Conservation (phyloP, 2,329 filamentous ascomycete genomes). For the Paraphoma chrysanthemicola region DNA sequence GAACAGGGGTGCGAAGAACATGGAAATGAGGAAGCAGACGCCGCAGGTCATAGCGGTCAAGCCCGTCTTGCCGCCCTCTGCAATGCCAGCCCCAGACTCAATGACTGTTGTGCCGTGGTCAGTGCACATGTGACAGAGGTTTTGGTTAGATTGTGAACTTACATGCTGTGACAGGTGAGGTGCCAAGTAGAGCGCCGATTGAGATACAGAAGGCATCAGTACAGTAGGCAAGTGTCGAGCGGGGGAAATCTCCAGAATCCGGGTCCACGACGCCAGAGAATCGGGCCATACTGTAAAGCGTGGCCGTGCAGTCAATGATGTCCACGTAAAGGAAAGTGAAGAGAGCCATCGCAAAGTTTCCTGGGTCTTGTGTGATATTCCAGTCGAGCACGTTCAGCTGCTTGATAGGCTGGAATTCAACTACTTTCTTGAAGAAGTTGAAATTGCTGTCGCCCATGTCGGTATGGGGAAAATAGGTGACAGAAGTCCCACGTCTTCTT, state of each 20-base stretch:
- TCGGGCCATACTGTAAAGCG: slow-evolving; percentile 86
- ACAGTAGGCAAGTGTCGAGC: slow-evolving; percentile 82
- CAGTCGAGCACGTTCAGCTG: slow-evolving; percentile 76
- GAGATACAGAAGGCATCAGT: slow-evolving; percentile 84
- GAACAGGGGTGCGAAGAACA: slow-evolving; percentile 91
- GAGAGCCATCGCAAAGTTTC: slow-evolving; percentile 80
- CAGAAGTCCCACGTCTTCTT: slow-evolving; percentile 65
- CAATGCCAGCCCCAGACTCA: slow-evolving; percentile 86
- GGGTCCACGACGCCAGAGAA: slow-evolving; percentile 83
- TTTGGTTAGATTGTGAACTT: neutral
- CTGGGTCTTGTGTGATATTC: slow-evolving; percentile 70
- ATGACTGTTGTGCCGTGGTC: slow-evolving; percentile 57
- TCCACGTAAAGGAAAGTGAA: slow-evolving; percentile 93
- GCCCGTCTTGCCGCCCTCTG: slow-evolving; percentile 84
- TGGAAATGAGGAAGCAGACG: slow-evolving; percentile 82
- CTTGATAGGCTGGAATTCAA: slow-evolving; percentile 78
- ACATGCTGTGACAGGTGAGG: slow-evolving; percentile 80
- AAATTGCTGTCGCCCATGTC: slow-evolving; percentile 71
- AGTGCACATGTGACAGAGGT: neutral
- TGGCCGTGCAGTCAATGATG: slow-evolving; percentile 86
- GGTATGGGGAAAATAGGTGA: slow-evolving; percentile 82
- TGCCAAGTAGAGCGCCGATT: slow-evolving; percentile 78
- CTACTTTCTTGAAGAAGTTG: slow-evolving; percentile 86
- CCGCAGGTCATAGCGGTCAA: slow-evolving; percentile 80
- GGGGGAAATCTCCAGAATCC: slow-evolving; percentile 84